Base-by-base conservation (phyloP, 2,329 filamentous ascomycete genomes). In the Pyrenophora teres region DNA sequence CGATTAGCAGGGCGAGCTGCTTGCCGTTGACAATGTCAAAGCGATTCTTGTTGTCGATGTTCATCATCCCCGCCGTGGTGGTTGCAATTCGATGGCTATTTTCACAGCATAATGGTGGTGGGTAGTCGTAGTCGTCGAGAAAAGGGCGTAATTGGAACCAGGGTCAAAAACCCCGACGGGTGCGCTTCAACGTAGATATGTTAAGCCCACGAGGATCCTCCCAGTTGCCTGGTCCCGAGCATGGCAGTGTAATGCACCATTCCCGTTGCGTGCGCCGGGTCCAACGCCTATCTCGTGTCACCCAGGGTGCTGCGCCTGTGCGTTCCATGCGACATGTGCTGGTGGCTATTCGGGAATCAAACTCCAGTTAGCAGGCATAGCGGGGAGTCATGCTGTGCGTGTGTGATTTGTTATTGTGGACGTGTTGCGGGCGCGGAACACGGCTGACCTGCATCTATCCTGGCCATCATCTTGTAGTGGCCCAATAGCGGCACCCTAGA, bases 11-110 rank as follows among this genome's bases (percentile, higher is more conserved):
- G 4, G 55, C 50, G 18, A 60, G 32, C 37, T 62, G 60, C 41
- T 56, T 55, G 36, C 50, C 50, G 35, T 63, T 63, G 36, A 58
- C 52, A 37, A 62, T 50, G 30, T 62, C 54, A 42, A 63, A 60
- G 25, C 52, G 56, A 18, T 52, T 30, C 27, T 10, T 12, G 27
- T 13, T 30, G 27, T 30, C 40, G 21, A 36, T 41, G 4, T 54
- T 54, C 13, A 32, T 39, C n/a, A 53, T 54, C 27, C 27, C 40
- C 36, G 50, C 46, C 57, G 57, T 63, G 49, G 46, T 56, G 9
- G 37, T 19, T 51, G 18, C 19, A 39, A 12, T 38, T 32, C 33
- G 21, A 19, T 33, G 38, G 25, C 36, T 19, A 35, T 25, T 41
- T 36, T 54, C 42, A 54, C 51, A 19, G 32, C 51, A 54, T 54